A percentile compares a stretch with the other conserved stretches of the same genome.
Evolutionary conservation across 1,139 yeast genomes (phyloP).

Genomic region (Sugiyamaella novakii): DNA sequence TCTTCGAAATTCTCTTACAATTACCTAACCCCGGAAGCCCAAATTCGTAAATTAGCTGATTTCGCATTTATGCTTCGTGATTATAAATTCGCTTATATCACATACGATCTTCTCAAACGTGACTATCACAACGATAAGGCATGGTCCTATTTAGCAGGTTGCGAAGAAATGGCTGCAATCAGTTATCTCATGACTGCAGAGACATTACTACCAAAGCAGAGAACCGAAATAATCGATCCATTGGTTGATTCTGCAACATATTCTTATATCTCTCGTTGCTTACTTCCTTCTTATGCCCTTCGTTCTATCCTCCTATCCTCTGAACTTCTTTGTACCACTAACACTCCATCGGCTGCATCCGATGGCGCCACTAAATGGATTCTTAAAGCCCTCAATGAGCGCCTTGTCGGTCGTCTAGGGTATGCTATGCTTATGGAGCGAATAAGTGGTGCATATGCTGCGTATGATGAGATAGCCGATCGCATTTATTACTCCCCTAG

Average conservation of each 20-base stretch:
- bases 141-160: conserved; percentile 79
- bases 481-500: background rate
- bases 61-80: conserved; percentile 90
- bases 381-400: conserved; percentile 41
- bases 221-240: conserved; percentile 65
- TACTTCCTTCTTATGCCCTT: conserved; percentile 62
- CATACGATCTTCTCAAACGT: conserved; percentile 79
- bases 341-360: conserved; percentile 39
- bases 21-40: conserved; percentile 69
- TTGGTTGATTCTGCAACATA: conserved; percentile 66
- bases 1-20: conserved; percentile 56
- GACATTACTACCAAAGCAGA: conserved; percentile 60
- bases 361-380: conserved; percentile 44
- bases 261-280: conserved; percentile 63
- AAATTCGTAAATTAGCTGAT: conserved; percentile 81
- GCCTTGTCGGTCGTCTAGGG: conserved; percentile 44
- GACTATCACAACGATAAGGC: conserved; percentile 81
- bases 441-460: conserved; percentile 48
- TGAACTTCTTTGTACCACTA: conserved; percentile 41
- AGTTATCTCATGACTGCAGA: conserved; percentile 56
- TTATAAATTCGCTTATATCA: conserved; percentile 79
- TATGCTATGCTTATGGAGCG: conserved; percentile 54
- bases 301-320: conserved; percentile 48
- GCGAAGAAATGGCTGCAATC: conserved; percentile 84
- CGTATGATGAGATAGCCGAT: conserved; percentile 29